Percentiles rank a stretch among this genome's conserved stretches.
Conservation (phyloP, 331 rosid genomes). For the Quercus lobata region DNA sequence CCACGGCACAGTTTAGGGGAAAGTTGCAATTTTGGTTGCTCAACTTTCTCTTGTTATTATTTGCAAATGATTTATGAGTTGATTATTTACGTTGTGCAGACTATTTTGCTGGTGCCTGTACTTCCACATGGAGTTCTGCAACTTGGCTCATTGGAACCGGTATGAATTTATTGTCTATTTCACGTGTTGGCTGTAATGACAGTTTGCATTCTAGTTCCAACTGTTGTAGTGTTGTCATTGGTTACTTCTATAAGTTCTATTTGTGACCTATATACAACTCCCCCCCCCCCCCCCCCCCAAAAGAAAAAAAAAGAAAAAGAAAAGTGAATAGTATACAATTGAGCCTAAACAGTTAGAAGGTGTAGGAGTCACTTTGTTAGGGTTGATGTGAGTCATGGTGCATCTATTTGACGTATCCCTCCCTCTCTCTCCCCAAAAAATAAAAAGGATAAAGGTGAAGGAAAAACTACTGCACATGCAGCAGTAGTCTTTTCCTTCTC, state of each 20-base stretch:
- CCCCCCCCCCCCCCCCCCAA: no score
- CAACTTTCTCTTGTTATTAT: background rate
- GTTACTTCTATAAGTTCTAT: background rate
- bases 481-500: background rate
- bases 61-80: background rate
- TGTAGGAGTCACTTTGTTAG: background rate
- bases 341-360: background rate
- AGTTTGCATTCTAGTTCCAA: background rate
- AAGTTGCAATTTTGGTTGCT: conserved; percentile 1
- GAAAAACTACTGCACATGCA: background rate
- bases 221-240: background rate
- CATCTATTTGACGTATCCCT: background rate
- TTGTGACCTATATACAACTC: background rate
- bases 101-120: conserved; percentile 80
- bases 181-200: background rate
- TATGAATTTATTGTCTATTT: conserved; percentile 32
- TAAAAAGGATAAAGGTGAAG: background rate
- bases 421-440: background rate
- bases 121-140: conserved; percentile 86
- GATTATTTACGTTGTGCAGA: conserved; percentile 37
- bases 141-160: conserved; percentile 81
- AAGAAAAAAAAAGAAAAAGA: no score
- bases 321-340: background rate
- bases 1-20: background rate
- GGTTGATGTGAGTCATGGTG: background rate